Base-by-base conservation (phyloP, 108 stramenopile genomes). In the Fistulifera pelliculosa region DNA sequence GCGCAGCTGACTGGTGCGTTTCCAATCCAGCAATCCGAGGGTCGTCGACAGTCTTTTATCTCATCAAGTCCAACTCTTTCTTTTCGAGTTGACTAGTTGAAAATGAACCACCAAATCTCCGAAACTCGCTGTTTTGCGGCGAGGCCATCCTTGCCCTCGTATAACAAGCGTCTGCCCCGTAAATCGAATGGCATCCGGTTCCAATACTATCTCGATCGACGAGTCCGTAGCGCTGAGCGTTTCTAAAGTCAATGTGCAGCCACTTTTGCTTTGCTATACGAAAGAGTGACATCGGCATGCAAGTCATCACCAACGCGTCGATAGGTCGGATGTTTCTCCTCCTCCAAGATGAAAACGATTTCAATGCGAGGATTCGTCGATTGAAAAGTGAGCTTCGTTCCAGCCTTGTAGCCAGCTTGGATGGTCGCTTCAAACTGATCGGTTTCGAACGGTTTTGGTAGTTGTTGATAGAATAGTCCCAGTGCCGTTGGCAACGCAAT, bases 81-180 rank as follows among this genome's bases (percentile, higher is more conserved):
- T 35, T 35, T 35, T 35, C 31, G 31, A 35, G 6, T 35, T 35
- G 31, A 35, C 31, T 22, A 51, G 6, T 10, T 7, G 2, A n/a
- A 51, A 16, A 22, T 51, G 50, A 5, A 51, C 50, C 4, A 51
- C 4, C 8, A 51, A 28, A 51, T 51, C 19, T 4, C 50, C 50
- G 25, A n/a, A 25, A 27, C 19, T 11, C 6, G 17, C 22, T 4
- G 50, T 35, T 28, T 66, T 66, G 26, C 58, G 50, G 17, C 54
- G 71, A 13, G 85, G 85, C 85, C 85, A 86, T 12, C 85, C 85
- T 38, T 59, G 62, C n/a, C 76, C 78, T 28, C 45, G 41, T 4
- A 86, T 52, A 11, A 52, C 26, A 5, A 55, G 15, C 4, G 23
- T 23, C 13, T 54, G 39, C 1, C 25, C 35, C 12, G 5, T 21